phyloP scores from a whole-genome alignment of 257 asterid species.

The Solanum etuberosum region DNA sequence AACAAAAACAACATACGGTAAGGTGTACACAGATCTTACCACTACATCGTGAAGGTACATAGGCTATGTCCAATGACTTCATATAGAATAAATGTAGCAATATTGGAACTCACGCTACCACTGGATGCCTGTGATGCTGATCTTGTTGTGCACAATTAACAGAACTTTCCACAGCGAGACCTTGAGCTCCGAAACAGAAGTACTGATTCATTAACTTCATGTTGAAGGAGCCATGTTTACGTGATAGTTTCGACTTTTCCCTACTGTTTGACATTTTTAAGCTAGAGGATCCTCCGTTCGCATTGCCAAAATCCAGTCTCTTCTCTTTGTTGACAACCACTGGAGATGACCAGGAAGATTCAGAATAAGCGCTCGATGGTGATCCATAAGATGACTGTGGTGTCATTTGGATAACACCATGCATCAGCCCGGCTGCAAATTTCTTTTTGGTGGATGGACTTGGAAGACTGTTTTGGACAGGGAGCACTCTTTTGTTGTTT shows the following conservation, averaged over 20 bases:
- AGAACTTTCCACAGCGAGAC: conserved; percentile 33
- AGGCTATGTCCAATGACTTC: not conserved
- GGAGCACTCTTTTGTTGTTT: conserved; percentile 36
- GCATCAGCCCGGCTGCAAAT: conserved; percentile 41
- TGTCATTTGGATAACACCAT: conserved; percentile 44
- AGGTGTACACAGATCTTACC: too few species aligned
- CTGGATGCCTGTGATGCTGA: not conserved
- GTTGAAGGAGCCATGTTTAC: conserved; percentile 39
- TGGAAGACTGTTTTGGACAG: conserved; percentile 21
- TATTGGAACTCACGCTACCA: not conserved
- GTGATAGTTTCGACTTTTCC: conserved; percentile 26
- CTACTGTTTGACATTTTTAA: conserved; percentile 15
- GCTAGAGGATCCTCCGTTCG: conserved; percentile 8
- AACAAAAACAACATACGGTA: too few species aligned
- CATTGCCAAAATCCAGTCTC: not conserved
- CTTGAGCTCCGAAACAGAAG: conserved; percentile 72
- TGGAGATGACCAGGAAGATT: conserved; percentile 52
- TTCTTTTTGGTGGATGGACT: conserved; percentile 57
- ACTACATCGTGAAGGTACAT: too few species aligned
- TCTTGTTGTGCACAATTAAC: not conserved
- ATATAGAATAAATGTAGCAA: not conserved
- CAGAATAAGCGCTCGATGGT: conserved; percentile 44
- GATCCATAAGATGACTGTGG: conserved; percentile 35
- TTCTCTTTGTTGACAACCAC: conserved; percentile 14
- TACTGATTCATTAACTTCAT: conserved; percentile 52